phyloP scores from a whole-genome alignment of 2,329 filamentous ascomycete genomes.

The Lasiodiplodia theobromae region DNA sequence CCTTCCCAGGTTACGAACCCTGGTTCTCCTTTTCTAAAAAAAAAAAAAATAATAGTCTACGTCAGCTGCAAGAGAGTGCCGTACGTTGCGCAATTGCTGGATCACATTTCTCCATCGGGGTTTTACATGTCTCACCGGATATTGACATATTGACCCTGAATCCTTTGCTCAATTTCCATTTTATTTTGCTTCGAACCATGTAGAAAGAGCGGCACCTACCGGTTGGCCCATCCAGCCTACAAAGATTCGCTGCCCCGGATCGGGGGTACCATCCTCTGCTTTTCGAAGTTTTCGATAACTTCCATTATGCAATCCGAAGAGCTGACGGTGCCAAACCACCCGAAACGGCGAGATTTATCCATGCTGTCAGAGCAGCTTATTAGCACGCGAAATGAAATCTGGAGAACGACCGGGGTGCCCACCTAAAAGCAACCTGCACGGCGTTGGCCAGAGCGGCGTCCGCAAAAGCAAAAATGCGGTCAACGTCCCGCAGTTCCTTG shows the following conservation, averaged over 20 bases:
- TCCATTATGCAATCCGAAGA: conserved; percentile 53
- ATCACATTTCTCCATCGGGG: too few relatives aligned
- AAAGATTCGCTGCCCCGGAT: background rate
- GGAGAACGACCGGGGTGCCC: background rate
- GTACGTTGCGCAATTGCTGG: too few relatives aligned
- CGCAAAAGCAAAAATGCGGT: conserved; percentile 56
- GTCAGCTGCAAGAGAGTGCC: too few relatives aligned
- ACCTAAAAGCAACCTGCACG: conserved; percentile 37
- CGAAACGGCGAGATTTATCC: conserved; percentile 56
- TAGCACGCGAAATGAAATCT: background rate
- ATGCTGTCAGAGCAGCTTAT: conserved; percentile 39
- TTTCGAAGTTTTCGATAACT: conserved; percentile 51
- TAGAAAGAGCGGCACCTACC: background rate
- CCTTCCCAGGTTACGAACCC: too few relatives aligned
- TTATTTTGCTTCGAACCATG: too few relatives aligned
- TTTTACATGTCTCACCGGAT: too few relatives aligned
- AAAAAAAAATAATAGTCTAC: too few relatives aligned
- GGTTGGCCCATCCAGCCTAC: background rate
- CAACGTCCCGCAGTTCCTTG: conserved; percentile 53
- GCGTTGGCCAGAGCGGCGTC: conserved; percentile 49
- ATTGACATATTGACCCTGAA: too few relatives aligned
- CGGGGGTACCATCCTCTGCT: conserved; percentile 54
- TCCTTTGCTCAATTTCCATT: too few relatives aligned
- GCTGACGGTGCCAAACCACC: conserved; percentile 57
- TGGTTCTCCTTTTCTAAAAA: too few relatives aligned